phyloP scores from a whole-genome alignment of 1,284 basidiomycete species.

The Xerocomus minutiporus region DNA sequence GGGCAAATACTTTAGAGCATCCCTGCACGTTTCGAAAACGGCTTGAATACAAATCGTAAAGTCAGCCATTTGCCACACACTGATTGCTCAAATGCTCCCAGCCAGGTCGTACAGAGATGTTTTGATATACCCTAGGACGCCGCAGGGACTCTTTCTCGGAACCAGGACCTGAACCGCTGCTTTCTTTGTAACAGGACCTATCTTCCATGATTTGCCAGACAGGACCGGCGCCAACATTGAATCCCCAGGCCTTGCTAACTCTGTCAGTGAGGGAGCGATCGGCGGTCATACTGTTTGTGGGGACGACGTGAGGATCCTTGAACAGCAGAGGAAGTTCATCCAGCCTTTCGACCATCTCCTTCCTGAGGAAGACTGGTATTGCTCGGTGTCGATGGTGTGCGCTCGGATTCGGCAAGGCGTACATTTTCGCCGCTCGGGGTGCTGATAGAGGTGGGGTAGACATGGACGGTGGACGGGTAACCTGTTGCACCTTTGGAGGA shows the following conservation, averaged over 20 bases:
- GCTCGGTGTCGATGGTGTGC: conserved; percentile 66
- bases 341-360: conserved; percentile 54
- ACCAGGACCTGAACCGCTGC: conserved; percentile 29
- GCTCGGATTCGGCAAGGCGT: conserved; percentile 54
- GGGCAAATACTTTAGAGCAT: conserved; percentile 56
- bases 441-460: conserved; percentile 19
- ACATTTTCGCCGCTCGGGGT: conserved; percentile 44
- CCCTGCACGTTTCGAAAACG: conserved; percentile 35
- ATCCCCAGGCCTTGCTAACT: conserved; percentile 60
- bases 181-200: conserved; percentile 71
- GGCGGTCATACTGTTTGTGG: conserved; percentile 37
- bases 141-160: conserved; percentile 42
- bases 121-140: conserved; percentile 55
- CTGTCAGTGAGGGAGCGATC: conserved; percentile 30
- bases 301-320: conserved; percentile 16
- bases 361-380: conserved; percentile 49
- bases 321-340: conserved; percentile 41
- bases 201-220: conserved; percentile 73
- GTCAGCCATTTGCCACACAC: conserved; percentile 39
- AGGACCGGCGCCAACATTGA: conserved; percentile 68
- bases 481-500: conserved; percentile 24
- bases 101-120: conserved; percentile 40
- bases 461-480: conserved; percentile 18
- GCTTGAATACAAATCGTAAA: conserved; percentile 6
- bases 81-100: conserved; percentile 44